Conservation (phyloP, 805 yeast genomes). For the Candida cerambycidarum region DNA sequence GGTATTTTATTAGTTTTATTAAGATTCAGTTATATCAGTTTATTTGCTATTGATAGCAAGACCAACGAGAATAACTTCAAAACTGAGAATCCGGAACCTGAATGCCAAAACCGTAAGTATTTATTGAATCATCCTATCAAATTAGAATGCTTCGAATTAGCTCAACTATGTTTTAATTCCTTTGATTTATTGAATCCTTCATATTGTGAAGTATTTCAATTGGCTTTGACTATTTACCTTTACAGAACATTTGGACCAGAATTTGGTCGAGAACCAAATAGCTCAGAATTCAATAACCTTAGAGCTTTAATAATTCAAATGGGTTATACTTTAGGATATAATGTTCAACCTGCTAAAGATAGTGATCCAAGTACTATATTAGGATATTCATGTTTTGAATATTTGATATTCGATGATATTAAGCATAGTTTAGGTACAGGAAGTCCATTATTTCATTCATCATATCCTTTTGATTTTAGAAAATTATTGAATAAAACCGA, state of each 20-base stretch:
- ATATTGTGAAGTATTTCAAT: constrained; percentile 45
- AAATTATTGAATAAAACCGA: neutral
- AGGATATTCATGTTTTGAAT: neutral
- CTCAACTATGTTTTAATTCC: constrained; percentile 29
- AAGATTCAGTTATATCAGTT: constrained; percentile 41
- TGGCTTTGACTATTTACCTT: constrained; percentile 5
- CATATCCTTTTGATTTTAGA: constrained; percentile 1
- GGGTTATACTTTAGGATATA: constrained; percentile 61
- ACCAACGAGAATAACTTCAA: constrained; percentile 26
- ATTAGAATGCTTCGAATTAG: constrained; percentile 20
- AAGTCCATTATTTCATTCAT: constrained; percentile 1
- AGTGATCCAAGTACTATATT: neutral
- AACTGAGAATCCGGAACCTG: constrained; percentile 21
- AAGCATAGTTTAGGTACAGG: neutral
- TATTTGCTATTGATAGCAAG: constrained; percentile 21
- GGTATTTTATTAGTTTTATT: constrained; percentile 41
- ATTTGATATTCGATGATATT: neutral
- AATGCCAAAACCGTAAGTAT: constrained; percentile 24
- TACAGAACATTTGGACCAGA: constrained; percentile 10
- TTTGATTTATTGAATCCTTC: constrained; percentile 20
- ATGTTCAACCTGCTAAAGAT: neutral
- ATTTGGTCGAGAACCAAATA: constrained; percentile 6
- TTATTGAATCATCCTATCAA: constrained; percentile 28
- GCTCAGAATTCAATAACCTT: constrained; percentile 20
- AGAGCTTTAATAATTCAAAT: constrained; percentile 58